Evolutionary conservation across 106 monocot species (phyloP), one percentile per base, ranked within the genome.

Genomic region (Dendrobium catenatum): DNA sequence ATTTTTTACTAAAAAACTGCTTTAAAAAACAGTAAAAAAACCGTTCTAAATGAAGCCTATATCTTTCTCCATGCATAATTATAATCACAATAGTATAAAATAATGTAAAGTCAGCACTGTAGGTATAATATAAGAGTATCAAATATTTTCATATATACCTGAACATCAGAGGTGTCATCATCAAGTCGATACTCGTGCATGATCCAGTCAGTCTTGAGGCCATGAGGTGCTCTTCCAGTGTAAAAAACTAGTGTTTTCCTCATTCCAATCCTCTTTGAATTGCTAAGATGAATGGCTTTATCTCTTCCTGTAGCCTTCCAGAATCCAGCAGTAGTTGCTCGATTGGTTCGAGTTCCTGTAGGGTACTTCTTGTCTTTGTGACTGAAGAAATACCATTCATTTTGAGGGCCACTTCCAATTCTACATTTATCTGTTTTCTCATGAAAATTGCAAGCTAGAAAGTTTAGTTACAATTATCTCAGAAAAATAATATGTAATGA

Each of bases 201-300:
- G 86, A 95, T 95, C 95, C 95, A 95, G 29, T 95, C 95, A 11
- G 95, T 92, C 87, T 92, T 95, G 82, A 87, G 89, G 61, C 95
- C 95, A 67, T 90, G 92, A n/a, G 95, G 95, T 0, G 95, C 95
- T 81, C 95, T 88, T 9, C 95, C 95, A 29, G 86, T 90, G 83
- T 95, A 95, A 83, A 95, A 95, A 22, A 95, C 95, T 51, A 95
- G 92, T 46, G 95, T 95, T 82, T 95, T 95, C 47, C 95, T 86
- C 95, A 92, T 92, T n/a, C 95, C 95, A 0, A 95, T 95, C 84
- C 90, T 95, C 79, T 76, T 87, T 13, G 90, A 86, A 76, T 83
- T 83, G 67, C 85, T 4, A 41, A 88, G 77, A 68, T 88, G 87
- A 70, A 93, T 76, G 26, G 76, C 46, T 47, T 93, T 93, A 80